Conservation (phyloP, 2,329 filamentous ascomycete species). For the Beauveria brongniartii region DNA sequence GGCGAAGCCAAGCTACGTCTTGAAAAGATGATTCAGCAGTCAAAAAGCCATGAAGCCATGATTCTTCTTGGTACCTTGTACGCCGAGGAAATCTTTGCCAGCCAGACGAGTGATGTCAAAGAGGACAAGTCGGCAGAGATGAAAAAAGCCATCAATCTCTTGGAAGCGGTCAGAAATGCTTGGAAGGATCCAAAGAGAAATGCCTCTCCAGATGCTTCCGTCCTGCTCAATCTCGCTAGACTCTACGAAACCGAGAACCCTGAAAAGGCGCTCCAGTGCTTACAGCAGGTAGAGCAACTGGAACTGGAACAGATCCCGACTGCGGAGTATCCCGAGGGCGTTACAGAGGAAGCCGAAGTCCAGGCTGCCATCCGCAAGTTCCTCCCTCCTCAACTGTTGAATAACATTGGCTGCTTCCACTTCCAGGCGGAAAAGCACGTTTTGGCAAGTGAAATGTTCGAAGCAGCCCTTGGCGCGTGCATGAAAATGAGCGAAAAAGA, state of each 20-base stretch:
- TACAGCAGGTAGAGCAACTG: conserved; percentile 86
- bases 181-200: conserved; percentile 95
- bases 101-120: conserved; percentile 60
- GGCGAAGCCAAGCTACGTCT: conserved; percentile 88
- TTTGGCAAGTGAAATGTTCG: conserved; percentile 77
- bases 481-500: conserved; percentile 72
- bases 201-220: conserved; percentile 70
- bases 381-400: conserved; percentile 82
- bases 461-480: conserved; percentile 83
- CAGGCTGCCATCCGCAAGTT: conserved; percentile 61
- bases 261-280: conserved; percentile 84
- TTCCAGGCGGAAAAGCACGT: conserved; percentile 80
- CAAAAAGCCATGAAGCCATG: conserved; percentile 81
- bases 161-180: conserved; percentile 75
- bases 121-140: conserved; percentile 82
- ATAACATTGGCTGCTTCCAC: conserved; percentile 96
- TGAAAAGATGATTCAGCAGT: conserved; percentile 87
- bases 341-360: conserved; percentile 48
- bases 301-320: conserved; percentile 72
- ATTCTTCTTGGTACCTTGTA: conserved; percentile 84
- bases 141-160: conserved; percentile 76
- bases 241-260: conserved; percentile 81
- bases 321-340: conserved; percentile 54
- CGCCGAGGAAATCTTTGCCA: conserved; percentile 86
- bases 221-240: conserved; percentile 83